phyloP scores from a whole-genome alignment of 1,139 yeast genomes.

The Neolecta irregularis region DNA sequence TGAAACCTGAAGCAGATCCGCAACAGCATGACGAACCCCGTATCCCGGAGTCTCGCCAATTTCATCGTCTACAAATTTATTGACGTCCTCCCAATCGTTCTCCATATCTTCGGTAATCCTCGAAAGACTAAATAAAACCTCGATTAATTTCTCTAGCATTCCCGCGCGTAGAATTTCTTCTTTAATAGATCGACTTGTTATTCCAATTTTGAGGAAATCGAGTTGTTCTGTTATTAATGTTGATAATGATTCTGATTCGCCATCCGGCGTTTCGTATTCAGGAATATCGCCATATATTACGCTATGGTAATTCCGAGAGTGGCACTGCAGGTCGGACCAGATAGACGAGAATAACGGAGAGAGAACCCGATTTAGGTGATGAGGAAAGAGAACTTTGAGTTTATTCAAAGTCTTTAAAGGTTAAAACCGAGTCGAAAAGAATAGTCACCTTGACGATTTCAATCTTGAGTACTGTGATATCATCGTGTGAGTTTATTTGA shows the following conservation, averaged over 20 bases:
- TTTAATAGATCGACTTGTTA: background rate
- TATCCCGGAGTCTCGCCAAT: background rate
- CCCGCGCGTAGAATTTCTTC: too few species aligned
- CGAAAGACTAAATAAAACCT: too few species aligned
- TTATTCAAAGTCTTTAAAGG: background rate
- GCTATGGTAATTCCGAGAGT: too few species aligned
- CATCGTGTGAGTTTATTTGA: background rate
- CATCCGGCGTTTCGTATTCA: slow-evolving; percentile 1
- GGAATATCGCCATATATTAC: too few species aligned
- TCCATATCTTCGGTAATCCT: too few species aligned
- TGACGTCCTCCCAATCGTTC: background rate
- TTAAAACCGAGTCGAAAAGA: background rate
- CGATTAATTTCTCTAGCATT: too few species aligned
- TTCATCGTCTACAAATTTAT: slow-evolving; percentile 3
- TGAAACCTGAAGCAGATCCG: slow-evolving; percentile 3
- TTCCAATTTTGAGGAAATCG: background rate
- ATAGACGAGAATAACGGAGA: background rate
- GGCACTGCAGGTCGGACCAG: slow-evolving; percentile 1
- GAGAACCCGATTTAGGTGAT: background rate
- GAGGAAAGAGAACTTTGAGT: background rate
- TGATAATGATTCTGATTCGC: slow-evolving; percentile 1
- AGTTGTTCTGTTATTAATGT: slow-evolving; percentile 3
- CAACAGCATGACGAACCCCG: slow-evolving; percentile 2
- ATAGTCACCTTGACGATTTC: slow-evolving; percentile 1
- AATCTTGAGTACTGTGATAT: slow-evolving; percentile 1